Evolutionary conservation across 306 rosid species (phyloP).

Genomic region (Neltuma alba): DNA sequence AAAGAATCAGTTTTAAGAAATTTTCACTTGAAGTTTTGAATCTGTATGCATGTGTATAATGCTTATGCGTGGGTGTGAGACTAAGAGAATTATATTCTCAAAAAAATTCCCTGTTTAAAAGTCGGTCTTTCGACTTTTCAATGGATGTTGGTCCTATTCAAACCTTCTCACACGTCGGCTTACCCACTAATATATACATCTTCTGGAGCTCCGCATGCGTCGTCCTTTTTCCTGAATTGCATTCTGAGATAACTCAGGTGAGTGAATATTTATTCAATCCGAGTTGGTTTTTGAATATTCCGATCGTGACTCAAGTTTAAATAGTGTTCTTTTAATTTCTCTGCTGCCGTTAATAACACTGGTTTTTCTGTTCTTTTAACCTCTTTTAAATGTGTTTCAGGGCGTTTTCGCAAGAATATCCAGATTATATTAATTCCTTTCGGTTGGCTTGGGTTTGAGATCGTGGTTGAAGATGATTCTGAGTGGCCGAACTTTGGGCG

Average conservation of each 20-base stretch:
- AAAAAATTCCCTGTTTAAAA: no score
- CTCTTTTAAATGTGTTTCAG: slow-evolving; percentile 30
- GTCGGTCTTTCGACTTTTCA: no score
- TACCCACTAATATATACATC: neutral
- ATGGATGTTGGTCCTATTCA: no score
- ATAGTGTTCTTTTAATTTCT: neutral
- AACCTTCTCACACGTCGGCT: neutral
- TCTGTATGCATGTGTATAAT: no score
- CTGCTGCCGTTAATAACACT: slow-evolving; percentile 4
- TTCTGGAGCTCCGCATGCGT: neutral
- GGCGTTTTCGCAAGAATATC: slow-evolving; percentile 20
- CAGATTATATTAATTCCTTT: no score
- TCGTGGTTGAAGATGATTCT: slow-evolving; percentile 46
- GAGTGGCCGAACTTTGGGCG: slow-evolving; percentile 33
- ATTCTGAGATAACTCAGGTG: neutral
- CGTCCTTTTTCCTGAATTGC: neutral
- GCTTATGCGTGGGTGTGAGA: no score
- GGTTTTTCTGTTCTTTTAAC: slow-evolving; percentile 21
- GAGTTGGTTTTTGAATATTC: neutral
- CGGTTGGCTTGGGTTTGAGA: no score
- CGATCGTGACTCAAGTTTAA: neutral
- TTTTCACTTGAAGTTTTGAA: no score
- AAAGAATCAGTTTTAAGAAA: no score
- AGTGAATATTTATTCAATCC: neutral
- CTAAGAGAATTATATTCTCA: no score